phyloP scores from a whole-genome alignment of 1,284 basidiomycete species.

The Gymnopus androsaceus region DNA sequence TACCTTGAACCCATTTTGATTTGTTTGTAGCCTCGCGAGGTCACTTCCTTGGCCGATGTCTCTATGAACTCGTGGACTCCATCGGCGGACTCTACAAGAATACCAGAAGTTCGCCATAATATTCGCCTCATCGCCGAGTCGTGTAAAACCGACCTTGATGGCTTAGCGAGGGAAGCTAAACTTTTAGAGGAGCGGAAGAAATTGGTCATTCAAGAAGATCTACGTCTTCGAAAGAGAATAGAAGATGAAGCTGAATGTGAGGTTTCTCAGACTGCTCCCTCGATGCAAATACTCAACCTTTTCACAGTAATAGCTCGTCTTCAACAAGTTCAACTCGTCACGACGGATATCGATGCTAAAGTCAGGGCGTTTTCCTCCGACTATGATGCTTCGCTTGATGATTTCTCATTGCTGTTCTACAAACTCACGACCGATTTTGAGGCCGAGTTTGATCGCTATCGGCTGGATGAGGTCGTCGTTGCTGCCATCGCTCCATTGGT shows the following conservation, averaged over 20 bases:
- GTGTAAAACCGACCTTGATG: slow-evolving; percentile 82
- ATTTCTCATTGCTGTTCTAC: slow-evolving; percentile 72
- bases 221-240: slow-evolving; percentile 66
- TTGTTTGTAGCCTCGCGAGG: slow-evolving; percentile 68
- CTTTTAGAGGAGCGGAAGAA: slow-evolving; percentile 78
- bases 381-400: slow-evolving; percentile 70
- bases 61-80: slow-evolving; percentile 83
- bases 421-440: slow-evolving; percentile 72
- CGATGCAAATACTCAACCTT: slow-evolving; percentile 16
- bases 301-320: slow-evolving; percentile 71
- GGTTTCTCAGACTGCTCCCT: slow-evolving; percentile 27
- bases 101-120: slow-evolving; percentile 97
- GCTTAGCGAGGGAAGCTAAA: slow-evolving; percentile 88
- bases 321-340: slow-evolving; percentile 73
- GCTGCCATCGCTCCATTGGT: slow-evolving; percentile 84
- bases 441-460: slow-evolving; percentile 78
- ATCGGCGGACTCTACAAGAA: slow-evolving; percentile 78
- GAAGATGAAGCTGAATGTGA: slow-evolving; percentile 74
- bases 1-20: slow-evolving; percentile 14
- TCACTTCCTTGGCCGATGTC: slow-evolving; percentile 80
- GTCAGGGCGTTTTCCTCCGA: slow-evolving; percentile 62
- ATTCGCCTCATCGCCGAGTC: slow-evolving; percentile 83
- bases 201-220: slow-evolving; percentile 73
- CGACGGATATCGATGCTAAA: slow-evolving; percentile 66
- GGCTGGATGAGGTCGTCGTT: slow-evolving; percentile 89